Evolutionary conservation across 306 rosid species (phyloP), one percentile per base, ranked within the genome.

Genomic region (Citrullus mucosospermus): DNA sequence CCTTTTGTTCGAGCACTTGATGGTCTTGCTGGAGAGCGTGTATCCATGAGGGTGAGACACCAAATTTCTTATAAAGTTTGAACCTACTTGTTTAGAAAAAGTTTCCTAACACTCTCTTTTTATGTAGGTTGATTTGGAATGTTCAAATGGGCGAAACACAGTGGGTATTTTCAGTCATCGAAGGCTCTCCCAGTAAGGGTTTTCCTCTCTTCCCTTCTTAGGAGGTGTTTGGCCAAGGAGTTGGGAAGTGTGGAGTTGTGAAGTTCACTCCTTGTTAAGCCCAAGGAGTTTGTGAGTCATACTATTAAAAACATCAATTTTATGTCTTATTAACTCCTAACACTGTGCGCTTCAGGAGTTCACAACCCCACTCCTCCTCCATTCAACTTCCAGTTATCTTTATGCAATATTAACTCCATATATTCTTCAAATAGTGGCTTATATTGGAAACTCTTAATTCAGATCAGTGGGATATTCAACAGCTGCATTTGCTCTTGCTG

Each of bases 91-190:
- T 65, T 14, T 48, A 28, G 3, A 38, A 66, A 17, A 66, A 38
- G 25, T 38, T 36, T 8, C n/a, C 51, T 9, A 39, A 66, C 15
- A 1, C 41, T 2, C 44, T 51, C 69, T 56, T 79, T 0, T 63
- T 65, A 66, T 82, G 78, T 85, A 94, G 97, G 96, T 94, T 79
- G 98, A 94, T 81, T 85, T 94, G 88, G 98, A 92, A 74, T 89
- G 93, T 80, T 82, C 93, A 41, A 90, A 89, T 61, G 98, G 96
- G 62, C 92, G 92, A 84, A 85, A 76, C 79, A 87, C 87, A 1
- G 85, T 92, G 78, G 91, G 94, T 71, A 78, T 94, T 83, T 94
- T 90, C 86, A 92, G 94, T 78, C 98, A 94, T 43, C 87, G 59
- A 75, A 90, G 79, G 56, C 96, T 92, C 55, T 92, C 96, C 6